A percentile compares a stretch with the other conserved stretches of the same genome.
These are phyloP conservation scores for Leucoagaricus sp. DNA, from an alignment of 1,284 basidiomycete genomes.

Conservation along the genomic window DNA sequence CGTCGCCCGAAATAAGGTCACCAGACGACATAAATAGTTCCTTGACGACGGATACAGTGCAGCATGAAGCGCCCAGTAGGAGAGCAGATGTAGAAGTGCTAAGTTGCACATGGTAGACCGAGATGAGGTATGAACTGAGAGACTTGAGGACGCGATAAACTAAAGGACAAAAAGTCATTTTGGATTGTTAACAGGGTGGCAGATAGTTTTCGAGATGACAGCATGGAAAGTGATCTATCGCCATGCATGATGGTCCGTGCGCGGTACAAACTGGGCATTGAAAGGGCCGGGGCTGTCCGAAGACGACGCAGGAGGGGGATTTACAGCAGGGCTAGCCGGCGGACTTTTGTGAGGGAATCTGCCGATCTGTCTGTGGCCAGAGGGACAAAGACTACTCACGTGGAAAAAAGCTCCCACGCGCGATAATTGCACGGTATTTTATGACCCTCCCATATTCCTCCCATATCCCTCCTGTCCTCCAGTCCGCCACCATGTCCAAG, in stretches of 20 bases:
- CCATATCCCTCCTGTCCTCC: slow-evolving; percentile 20
- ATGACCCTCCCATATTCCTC: slow-evolving; percentile 9
- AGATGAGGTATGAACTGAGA: background rate
- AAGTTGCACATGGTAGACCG: slow-evolving; percentile 6
- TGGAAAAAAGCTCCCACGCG: slow-evolving; percentile 11
- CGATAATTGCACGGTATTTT: slow-evolving; percentile 6
- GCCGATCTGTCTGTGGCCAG: slow-evolving; percentile 4
- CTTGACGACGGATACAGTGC: slow-evolving; percentile 3
- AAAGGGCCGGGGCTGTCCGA: too few species aligned
- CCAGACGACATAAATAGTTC: slow-evolving; percentile 1
- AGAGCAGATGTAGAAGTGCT: too few species aligned
- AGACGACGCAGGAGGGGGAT: background rate
- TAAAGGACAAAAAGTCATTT: too few species aligned
- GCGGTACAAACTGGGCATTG: too few species aligned
- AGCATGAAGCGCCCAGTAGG: too few species aligned
- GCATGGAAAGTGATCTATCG: too few species aligned
- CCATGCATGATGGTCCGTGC: too few species aligned
- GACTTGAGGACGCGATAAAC: too few species aligned
- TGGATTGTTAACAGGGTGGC: too few species aligned
- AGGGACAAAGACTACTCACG: slow-evolving; percentile 7
- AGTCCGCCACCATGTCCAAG: slow-evolving; percentile 33
- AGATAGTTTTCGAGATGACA: too few species aligned
- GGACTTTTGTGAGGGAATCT: slow-evolving; percentile 23
- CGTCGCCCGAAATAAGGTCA: background rate
- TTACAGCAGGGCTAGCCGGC: slow-evolving; percentile 17